Base-by-base conservation (phyloP, 306 rosid genomes). In the Quercus bicolor region DNA sequence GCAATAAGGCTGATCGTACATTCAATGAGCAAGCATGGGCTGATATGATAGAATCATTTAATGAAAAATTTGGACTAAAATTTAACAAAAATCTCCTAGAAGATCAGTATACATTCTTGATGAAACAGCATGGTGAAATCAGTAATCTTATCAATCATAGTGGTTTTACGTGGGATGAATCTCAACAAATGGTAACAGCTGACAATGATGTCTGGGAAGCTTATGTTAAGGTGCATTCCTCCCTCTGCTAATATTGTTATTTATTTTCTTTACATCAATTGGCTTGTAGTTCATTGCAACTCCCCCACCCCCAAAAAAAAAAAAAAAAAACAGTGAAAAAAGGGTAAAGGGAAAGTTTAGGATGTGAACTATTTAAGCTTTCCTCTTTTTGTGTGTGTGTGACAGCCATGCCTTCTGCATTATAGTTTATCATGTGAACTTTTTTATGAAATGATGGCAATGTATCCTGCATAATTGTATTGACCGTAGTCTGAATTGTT, bases 161-260 rank as follows among this genome's bases (percentile, higher is more conserved):
- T 45, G 93, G 91, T 77, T 88, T 90, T 81, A 23, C 68, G 52
- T 88, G 94, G 97, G 89, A 92, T 83, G 93, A 90, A 87, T 79
- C 88, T 56, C 85, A 74, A 48, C 90, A 88, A 68, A 79, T 72
- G 81, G 68, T 92, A 69, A 76, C 70, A 10, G 97, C 94, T 60
- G 88, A 85, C 45, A 72, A 84, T 77, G 89, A 84, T 68, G 78
- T 76, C 56, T 90, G 94, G 93, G 93, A 92, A 72, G 87, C 88
- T 72, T 88, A 83, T 77, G 76, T 76, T 78, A 86, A 88, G 94
- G 97, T 92, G 54, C 68, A 9, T 72, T 84, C 76, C 40, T 80
- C 74, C 52, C 29, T 77, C 70, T 76, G 3, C 64, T 37, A 55
- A 53, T 71, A 56, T 19, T 18, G 40, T 60, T 77, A 48, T 78